A percentile compares a stretch with the other conserved stretches of the same genome.
Evolutionary conservation across 208 protist genomes (phyloP).

Genomic region (Plasmodiophora brassicae): DNA sequence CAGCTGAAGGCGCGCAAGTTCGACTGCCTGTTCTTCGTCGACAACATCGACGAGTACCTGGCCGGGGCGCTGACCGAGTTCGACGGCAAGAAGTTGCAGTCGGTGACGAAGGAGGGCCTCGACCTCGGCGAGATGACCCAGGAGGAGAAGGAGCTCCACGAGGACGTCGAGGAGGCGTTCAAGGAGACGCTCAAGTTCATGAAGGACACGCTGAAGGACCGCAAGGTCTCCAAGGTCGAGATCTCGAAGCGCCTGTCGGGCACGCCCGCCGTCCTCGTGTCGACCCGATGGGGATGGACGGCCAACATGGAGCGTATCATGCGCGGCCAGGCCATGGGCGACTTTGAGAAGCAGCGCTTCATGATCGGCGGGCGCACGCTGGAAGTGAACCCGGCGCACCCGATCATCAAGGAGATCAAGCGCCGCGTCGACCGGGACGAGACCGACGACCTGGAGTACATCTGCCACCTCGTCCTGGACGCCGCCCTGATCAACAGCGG

Average conservation of each 20-base stretch:
- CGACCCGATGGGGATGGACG: slow-evolving; percentile 52
- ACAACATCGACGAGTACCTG: slow-evolving; percentile 53
- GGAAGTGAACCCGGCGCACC: slow-evolving; percentile 42
- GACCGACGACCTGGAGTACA: background rate
- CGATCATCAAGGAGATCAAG: slow-evolving; percentile 41
- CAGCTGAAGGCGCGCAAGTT: slow-evolving; percentile 40
- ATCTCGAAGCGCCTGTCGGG: slow-evolving; percentile 46
- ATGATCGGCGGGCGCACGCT: slow-evolving; percentile 23
- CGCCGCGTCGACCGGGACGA: background rate
- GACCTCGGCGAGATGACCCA: slow-evolving; percentile 86
- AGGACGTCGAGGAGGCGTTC: slow-evolving; percentile 37
- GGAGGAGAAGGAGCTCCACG: slow-evolving; percentile 88
- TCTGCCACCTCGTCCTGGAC: background rate
- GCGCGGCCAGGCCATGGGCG: slow-evolving; percentile 17
- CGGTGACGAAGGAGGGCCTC: slow-evolving; percentile 76
- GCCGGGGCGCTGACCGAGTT: slow-evolving; percentile 51
- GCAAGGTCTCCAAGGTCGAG: slow-evolving; percentile 50
- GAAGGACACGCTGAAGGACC: slow-evolving; percentile 39
- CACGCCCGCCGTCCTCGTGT: slow-evolving; percentile 44
- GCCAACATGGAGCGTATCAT: slow-evolving; percentile 52
- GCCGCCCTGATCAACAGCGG: slow-evolving; percentile 32
- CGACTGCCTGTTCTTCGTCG: slow-evolving; percentile 55
- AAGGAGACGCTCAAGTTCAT: slow-evolving; percentile 46
- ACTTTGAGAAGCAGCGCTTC: background rate
- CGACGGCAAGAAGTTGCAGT: slow-evolving; percentile 52